phyloP scores from a whole-genome alignment of 1,284 basidiomycete genomes.

The Puccinia hordei region DNA sequence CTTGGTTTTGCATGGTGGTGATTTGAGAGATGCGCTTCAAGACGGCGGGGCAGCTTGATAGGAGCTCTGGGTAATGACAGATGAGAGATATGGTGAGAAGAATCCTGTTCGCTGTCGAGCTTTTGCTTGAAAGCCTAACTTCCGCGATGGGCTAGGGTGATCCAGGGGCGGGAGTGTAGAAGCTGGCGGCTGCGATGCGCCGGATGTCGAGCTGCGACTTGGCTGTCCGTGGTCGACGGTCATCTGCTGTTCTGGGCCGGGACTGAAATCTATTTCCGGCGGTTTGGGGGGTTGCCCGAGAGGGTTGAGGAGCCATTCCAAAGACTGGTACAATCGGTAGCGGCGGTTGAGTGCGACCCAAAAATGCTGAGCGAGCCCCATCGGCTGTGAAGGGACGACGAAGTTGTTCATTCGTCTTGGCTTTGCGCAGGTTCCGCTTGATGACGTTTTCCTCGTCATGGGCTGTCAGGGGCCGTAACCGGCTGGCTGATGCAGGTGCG shows the following conservation, averaged over 20 bases:
- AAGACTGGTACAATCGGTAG: slow-evolving; percentile 40
- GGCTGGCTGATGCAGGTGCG: slow-evolving; percentile 43
- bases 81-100: not conserved
- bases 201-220: slow-evolving; percentile 46
- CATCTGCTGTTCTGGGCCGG: slow-evolving; percentile 48
- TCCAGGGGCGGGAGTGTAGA: slow-evolving; percentile 25
- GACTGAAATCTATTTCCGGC: slow-evolving; percentile 31
- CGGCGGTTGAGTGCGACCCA: slow-evolving; percentile 10
- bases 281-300: slow-evolving; percentile 43
- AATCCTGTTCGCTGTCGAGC: not conserved
- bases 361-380: not conserved
- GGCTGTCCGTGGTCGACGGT: slow-evolving; percentile 43
- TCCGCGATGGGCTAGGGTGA: not conserved
- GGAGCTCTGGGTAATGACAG: not conserved
- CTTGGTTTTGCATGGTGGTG: not conserved
- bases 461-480: slow-evolving; percentile 38
- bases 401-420: slow-evolving; percentile 48
- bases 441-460: slow-evolving; percentile 9
- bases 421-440: slow-evolving; percentile 24
- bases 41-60: not conserved
- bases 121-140: not conserved
- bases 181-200: slow-evolving; percentile 48
- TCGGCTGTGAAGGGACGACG: slow-evolving; percentile 46
- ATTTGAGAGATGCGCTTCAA: not conserved
- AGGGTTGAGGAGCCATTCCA: slow-evolving; percentile 49